phyloP scores from a whole-genome alignment of 805 yeast species.

The Cyberlindnera misumaiensis region DNA sequence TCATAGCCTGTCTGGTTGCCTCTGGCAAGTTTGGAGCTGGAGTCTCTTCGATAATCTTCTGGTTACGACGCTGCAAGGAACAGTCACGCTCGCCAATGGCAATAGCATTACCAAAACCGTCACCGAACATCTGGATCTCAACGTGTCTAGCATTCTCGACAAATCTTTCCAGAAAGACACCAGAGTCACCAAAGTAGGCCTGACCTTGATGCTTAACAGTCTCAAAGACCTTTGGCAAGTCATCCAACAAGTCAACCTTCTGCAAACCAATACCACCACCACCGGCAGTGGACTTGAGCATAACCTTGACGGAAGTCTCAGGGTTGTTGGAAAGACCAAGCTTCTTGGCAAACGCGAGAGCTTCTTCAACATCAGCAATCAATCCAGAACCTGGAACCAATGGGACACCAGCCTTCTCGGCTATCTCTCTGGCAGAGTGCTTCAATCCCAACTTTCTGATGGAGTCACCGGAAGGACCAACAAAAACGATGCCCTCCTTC shows the following conservation, averaged over 20 bases:
- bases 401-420: slow-evolving; percentile 87
- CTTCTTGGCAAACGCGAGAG: slow-evolving; percentile 63
- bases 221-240: slow-evolving; percentile 77
- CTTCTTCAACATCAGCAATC: slow-evolving; percentile 65
- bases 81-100: slow-evolving; percentile 97
- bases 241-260: slow-evolving; percentile 77
- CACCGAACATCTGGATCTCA: slow-evolving; percentile 95
- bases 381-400: slow-evolving; percentile 96
- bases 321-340: slow-evolving; percentile 37
- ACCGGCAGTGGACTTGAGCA: slow-evolving; percentile 98
- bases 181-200: slow-evolving; percentile 90
- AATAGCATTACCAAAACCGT: slow-evolving; percentile 87
- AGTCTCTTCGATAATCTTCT: slow-evolving; percentile 92
- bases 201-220: slow-evolving; percentile 93
- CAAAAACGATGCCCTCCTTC: slow-evolving; percentile 78
- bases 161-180: slow-evolving; percentile 90
- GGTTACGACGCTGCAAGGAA: slow-evolving; percentile 95
- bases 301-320: slow-evolving; percentile 64
- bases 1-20: slow-evolving; percentile 64
- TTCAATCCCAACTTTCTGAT: slow-evolving; percentile 87
- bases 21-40: slow-evolving; percentile 95
- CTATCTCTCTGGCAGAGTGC: slow-evolving; percentile 95
- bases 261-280: slow-evolving; percentile 99
- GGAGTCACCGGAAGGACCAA: slow-evolving; percentile 95
- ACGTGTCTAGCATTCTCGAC: slow-evolving; percentile 95